Evolutionary conservation across 352 stramenopile species (phyloP).

Genomic region (Thalassiosira livingstoniorum): DNA sequence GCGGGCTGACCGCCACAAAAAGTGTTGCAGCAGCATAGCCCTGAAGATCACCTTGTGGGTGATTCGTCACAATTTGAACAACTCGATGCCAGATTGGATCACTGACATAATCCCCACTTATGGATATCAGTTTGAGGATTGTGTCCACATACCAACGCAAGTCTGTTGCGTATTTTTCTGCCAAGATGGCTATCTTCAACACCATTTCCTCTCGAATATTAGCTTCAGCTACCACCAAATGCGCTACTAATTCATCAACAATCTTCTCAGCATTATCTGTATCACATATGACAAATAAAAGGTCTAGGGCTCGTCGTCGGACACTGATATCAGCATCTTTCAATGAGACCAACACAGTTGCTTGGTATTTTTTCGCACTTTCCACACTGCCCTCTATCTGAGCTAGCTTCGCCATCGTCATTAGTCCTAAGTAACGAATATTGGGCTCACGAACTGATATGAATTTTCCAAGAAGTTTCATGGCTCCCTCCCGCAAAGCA

Average conservation of each 20-base stretch:
- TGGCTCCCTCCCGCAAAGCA: constrained; percentile 90
- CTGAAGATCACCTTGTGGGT: constrained; percentile 92
- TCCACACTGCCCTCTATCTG: constrained; percentile 85
- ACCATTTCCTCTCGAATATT: constrained; percentile 94
- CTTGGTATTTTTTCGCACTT: constrained; percentile 94
- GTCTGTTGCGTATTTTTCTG: constrained; percentile 97
- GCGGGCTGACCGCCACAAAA: constrained; percentile 93
- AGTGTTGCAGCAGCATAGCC: constrained; percentile 94
- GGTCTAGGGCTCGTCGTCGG: constrained; percentile 92
- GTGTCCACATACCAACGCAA: constrained; percentile 98
- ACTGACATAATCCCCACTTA: constrained; percentile 92
- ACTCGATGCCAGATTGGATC: constrained; percentile 98
- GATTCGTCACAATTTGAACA: constrained; percentile 99
- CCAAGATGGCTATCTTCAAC: constrained; percentile 98
- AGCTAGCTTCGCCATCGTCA: constrained; percentile 96
- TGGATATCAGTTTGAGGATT: constrained; percentile 96
- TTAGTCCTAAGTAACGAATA: constrained; percentile 97
- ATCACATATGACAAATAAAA: constrained; percentile 99
- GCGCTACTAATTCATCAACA: constrained; percentile 95
- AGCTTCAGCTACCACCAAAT: constrained; percentile 92
- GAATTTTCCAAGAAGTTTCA: constrained; percentile 95
- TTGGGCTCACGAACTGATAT: constrained; percentile 96
- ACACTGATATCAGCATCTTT: constrained; percentile 97
- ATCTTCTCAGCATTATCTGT: constrained; percentile 94
- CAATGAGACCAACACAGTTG: constrained; percentile 94